Percentiles rank a stretch among this genome's conserved stretches.
These are phyloP conservation scores for Diaporthe aspalathi DNA, from an alignment of 2,329 filamentous ascomycete genomes.

Conservation along the genomic window DNA sequence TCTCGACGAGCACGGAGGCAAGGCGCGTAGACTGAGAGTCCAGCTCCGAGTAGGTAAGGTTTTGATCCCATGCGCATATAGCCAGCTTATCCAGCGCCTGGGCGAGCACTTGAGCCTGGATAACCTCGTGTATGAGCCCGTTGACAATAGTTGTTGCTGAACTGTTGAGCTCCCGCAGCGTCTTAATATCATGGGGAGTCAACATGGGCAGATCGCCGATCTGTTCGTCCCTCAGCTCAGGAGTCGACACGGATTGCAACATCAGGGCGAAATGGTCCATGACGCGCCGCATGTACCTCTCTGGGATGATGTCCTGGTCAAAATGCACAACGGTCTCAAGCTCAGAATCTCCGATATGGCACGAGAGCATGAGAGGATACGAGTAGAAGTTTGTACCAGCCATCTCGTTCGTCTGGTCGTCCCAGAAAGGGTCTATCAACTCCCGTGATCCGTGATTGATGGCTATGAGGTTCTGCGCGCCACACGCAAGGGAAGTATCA, in stretches of 20 bases:
- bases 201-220: not conserved
- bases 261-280: not conserved
- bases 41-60: constrained; percentile 47
- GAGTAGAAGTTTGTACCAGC: constrained; percentile 14
- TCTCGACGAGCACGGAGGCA: constrained; percentile 42
- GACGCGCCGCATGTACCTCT: not conserved
- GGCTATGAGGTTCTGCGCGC: constrained; percentile 1
- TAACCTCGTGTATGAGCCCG: constrained; percentile 21
- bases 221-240: constrained; percentile 4
- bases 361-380: constrained; percentile 23
- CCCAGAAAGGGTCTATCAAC: not conserved
- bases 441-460: constrained; percentile 50
- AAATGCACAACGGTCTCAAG: constrained; percentile 9
- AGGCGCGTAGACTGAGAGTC: constrained; percentile 44
- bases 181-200: not conserved
- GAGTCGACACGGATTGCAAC: not conserved
- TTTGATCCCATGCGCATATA: constrained; percentile 47
- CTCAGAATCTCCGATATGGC: not conserved
- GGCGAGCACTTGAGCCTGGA: not conserved
- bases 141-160: not conserved
- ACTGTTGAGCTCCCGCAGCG: not conserved
- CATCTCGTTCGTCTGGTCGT: not conserved
- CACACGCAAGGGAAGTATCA: constrained; percentile 54
- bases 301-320: not conserved
- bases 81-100: constrained; percentile 42